Base-by-base conservation (phyloP, 2,329 filamentous ascomycete genomes). In the Claviceps arundinis region DNA sequence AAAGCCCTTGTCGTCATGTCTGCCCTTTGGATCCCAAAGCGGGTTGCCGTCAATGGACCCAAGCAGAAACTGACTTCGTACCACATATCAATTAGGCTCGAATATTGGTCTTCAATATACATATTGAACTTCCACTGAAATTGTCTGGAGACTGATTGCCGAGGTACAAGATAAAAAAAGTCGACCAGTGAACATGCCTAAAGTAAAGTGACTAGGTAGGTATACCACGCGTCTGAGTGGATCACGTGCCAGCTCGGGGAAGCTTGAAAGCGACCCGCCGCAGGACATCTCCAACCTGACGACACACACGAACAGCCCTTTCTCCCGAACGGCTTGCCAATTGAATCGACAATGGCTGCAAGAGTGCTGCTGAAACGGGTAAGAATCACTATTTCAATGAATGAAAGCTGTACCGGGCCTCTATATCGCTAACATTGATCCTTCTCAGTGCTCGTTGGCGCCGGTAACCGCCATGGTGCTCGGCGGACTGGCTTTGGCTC, bases 351-450 rank as follows among this genome's bases (percentile, higher is more conserved):
- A 48, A 81, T 81, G 77, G 76, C 76, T 70, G 73, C 77, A 63
- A 75, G 76, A 78, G 70, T 79, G 68, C 69, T 80, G 67, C 68
- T 80, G 62, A 74, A 73, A 68, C 73, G 71, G 73, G 77, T 81
- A 63, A 65, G 70, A 46, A 45, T 14, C 1, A 9, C 14, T 48
- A 37, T 19, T n/a, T 3, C 8, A 34, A 4, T 34, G 30, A 34
- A 34, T 30, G 1, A 34, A 34, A 11, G 3, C 24, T 7, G 49
- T 50, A 51, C 52, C 55, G 56, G 50, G 53, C 50, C 48, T 50
- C 34, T 34, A 50, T 62, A 59, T 69, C 64, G 57, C 52, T 54
- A 17, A 54, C 42, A 66, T 62, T 59, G 14, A 56, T 16, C 19
- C 22, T 26, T 56, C 57, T 65, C 65, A 80, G 74, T 73, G 71